A percentile compares a stretch with the other conserved stretches of the same genome.
Conservation (phyloP, 257 asterid genomes). For the Euphrasia confusa region DNA sequence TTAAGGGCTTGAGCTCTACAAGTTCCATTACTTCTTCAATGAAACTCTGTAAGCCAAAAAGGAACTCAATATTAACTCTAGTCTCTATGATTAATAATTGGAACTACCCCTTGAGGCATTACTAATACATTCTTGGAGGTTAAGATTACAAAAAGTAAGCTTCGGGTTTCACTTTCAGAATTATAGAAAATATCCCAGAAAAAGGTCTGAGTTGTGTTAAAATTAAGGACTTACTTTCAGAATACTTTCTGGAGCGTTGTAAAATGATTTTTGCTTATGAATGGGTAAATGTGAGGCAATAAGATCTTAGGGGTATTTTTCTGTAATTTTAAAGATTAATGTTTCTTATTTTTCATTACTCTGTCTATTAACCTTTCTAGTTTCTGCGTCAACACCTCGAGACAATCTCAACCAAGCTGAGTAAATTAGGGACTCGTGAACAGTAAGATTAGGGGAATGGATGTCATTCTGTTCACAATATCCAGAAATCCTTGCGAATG, state of each 20-base stretch:
- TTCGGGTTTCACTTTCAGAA: too few species aligned
- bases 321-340: too few species aligned
- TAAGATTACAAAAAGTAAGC: too few species aligned
- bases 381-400: constrained; percentile 37
- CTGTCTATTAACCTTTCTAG: constrained; percentile 22
- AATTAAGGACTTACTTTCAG: too few species aligned
- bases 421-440: constrained; percentile 59
- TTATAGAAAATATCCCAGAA: too few species aligned
- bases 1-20: not conserved
- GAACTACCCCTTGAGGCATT: too few species aligned
- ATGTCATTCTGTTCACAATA: constrained; percentile 82
- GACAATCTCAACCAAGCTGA: constrained; percentile 75
- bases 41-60: constrained; percentile 8
- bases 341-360: not conserved
- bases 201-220: too few species aligned
- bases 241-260: too few species aligned
- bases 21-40: constrained; percentile 6
- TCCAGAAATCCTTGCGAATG: not conserved
- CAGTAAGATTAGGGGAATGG: constrained; percentile 73
- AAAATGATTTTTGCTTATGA: too few species aligned
- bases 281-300: too few species aligned
- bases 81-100: too few species aligned
- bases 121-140: too few species aligned
- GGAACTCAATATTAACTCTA: not conserved
- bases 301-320: not conserved